Evolutionary conservation across 495 filamentous ascomycete genomes (phyloP), one percentile per base, ranked within the genome.

Genomic region (Neurospora discreta): DNA sequence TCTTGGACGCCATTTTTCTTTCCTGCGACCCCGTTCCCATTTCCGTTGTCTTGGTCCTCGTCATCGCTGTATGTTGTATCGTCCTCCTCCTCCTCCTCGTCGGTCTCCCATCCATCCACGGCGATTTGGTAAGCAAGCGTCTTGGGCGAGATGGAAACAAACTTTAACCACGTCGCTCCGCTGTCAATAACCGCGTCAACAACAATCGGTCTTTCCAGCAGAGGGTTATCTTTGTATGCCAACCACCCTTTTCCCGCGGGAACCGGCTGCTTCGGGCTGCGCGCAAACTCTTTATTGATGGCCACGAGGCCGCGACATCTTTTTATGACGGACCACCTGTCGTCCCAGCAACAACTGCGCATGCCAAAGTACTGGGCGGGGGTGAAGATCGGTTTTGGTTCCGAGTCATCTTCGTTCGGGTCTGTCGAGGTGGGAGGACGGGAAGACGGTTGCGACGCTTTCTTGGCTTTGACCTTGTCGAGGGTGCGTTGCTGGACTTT

Each of bases 141-240:
- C 70, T 69, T 76, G 9, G 75, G 70, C 1, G 77, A 71, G 40
- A 78, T 78, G 43, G 75, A 75, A 7, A 80, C 42, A 44, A 81
- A 78, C 73, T 80, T 81, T 36, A 81, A 68, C 79, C 79, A 81
- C 4, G 77, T 79, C 2, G 74, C 75, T 15, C 79, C 79, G 72
- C 72, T 76, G 26, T 81, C 76, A 3, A 81, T 77, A 2, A 80
- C 78, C 6, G 77, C 79, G 52, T 80, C 78, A 1, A 80, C 70
- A 3, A 65, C 43, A 1, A 81, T 74, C 13, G 74, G 69, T 60
- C 71, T 71, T 39, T 80, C 78, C 39, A 73, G 79, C n/a, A 78
- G 74, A 0, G 73, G 76, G 39, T 76, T 69, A 41, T 79, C 74
- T 68, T 77, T 78, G 69, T 72, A 76, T 0, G 73, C 69, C 71